Percentiles rank a stretch among this genome's conserved stretches.
Evolutionary conservation across 1,284 basidiomycete genomes (phyloP).

Genomic region (Sanghuangporus sanghuang): DNA sequence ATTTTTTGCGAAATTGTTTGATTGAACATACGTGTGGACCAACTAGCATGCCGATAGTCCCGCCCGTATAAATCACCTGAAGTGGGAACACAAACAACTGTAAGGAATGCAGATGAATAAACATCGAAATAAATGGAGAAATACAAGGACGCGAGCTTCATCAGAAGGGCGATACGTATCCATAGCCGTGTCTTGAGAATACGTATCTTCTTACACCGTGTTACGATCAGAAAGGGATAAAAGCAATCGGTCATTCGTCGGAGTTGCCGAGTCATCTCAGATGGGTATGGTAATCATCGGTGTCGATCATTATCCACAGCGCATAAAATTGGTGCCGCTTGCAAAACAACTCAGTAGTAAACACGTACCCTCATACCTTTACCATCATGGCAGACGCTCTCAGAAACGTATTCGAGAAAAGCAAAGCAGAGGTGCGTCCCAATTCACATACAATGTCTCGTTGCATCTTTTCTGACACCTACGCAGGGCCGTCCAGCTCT

Average conservation of each 20-base stretch:
- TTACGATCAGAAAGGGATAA: not conserved
- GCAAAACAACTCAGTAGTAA: constrained; percentile 5
- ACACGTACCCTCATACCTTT: not conserved
- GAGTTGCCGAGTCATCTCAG: not conserved
- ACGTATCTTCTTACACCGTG: not conserved
- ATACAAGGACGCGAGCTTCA: constrained; percentile 67
- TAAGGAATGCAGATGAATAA: not conserved
- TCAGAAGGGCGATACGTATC: constrained; percentile 35
- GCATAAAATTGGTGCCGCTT: constrained; percentile 20
- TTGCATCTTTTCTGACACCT: constrained; percentile 4
- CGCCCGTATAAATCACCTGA: constrained; percentile 71
- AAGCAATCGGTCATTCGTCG: not conserved
- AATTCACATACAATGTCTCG: not conserved
- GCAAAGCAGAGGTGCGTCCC: constrained; percentile 54
- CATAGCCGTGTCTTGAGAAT: not conserved
- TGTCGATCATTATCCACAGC: not conserved
- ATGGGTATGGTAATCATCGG: not conserved
- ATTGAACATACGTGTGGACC: constrained; percentile 35
- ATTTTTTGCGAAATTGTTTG: constrained; percentile 18
- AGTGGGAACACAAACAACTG: constrained; percentile 16
- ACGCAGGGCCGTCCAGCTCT: constrained; percentile 65
- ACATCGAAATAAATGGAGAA: not conserved
- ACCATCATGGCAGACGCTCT: constrained; percentile 65
- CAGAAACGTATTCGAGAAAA: constrained; percentile 68
- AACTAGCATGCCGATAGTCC: constrained; percentile 85